Evolutionary conservation across 208 protist species (phyloP).

Genomic region (Leishmania arabica): DNA sequence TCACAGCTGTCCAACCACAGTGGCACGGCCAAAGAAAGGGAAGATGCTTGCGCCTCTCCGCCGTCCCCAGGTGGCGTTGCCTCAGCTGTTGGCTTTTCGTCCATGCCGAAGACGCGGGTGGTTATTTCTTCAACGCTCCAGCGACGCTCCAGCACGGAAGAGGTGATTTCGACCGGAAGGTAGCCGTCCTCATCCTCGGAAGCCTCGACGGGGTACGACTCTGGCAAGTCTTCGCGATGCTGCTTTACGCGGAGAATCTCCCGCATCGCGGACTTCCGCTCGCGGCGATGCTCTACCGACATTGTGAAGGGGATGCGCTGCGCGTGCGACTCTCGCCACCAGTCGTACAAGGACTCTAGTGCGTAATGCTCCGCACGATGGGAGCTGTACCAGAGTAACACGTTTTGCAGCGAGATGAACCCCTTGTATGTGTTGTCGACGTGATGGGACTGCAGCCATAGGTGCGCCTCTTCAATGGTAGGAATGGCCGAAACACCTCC

Average conservation of each 20-base stretch:
- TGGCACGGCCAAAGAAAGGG: not conserved
- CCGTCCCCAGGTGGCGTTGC: not conserved
- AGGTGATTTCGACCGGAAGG: conserved; percentile 17
- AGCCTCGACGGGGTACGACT: conserved; percentile 26
- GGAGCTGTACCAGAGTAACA: conserved; percentile 38
- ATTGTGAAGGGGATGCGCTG: conserved; percentile 27
- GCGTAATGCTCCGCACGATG: conserved; percentile 29
- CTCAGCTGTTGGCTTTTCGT: conserved; percentile 4
- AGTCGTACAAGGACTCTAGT: conserved; percentile 32
- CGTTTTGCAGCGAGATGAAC: conserved; percentile 28
- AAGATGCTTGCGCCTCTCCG: not conserved
- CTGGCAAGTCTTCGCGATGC: conserved; percentile 20
- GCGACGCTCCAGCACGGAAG: conserved; percentile 19
- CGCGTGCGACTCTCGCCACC: conserved; percentile 31
- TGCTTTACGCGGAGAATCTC: conserved; percentile 30
- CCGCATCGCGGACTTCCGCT: conserved; percentile 23
- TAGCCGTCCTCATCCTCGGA: conserved; percentile 30
- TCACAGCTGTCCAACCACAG: conserved; percentile 26
- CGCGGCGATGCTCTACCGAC: conserved; percentile 16
- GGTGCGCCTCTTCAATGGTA: conserved; percentile 11
- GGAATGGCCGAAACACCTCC: conserved; percentile 15
- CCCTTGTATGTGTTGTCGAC: conserved; percentile 18
- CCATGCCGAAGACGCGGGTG: conserved; percentile 21
- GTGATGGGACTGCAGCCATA: conserved; percentile 19
- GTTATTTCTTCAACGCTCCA: conserved; percentile 22